Evolutionary conservation across 805 yeast species (phyloP).

Genomic region (Kluyveromyces dobzhanskii): DNA sequence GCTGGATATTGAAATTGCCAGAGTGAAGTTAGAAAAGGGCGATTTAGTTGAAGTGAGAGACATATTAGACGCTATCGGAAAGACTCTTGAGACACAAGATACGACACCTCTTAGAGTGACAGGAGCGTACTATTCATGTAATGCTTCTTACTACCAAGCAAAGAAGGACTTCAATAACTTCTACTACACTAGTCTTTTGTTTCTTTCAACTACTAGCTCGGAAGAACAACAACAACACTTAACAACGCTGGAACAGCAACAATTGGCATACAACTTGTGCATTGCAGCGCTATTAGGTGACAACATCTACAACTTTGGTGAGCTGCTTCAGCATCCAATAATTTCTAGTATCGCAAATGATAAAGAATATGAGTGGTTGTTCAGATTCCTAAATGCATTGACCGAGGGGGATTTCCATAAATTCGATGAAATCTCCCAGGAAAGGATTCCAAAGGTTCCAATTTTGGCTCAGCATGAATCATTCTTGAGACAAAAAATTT

Average conservation of each 20-base stretch:
- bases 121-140: conserved; percentile 76
- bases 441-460: conserved; percentile 40
- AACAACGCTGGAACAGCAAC: conserved; percentile 32
- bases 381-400: conserved; percentile 57
- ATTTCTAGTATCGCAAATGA: conserved; percentile 42
- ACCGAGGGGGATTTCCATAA: conserved; percentile 68
- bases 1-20: conserved; percentile 66
- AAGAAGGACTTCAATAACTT: conserved; percentile 73
- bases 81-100: conserved; percentile 48
- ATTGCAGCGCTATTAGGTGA: conserved; percentile 87
- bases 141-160: conserved; percentile 64
- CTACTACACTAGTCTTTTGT: conserved; percentile 75
- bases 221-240: conserved; percentile 17
- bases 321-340: conserved; percentile 82
- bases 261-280: conserved; percentile 65
- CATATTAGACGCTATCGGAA: conserved; percentile 52
- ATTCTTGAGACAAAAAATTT: conserved; percentile 81
- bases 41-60: conserved; percentile 54
- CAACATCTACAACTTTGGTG: conserved; percentile 91
- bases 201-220: conserved; percentile 63
- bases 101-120: conserved; percentile 56
- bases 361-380: conserved; percentile 58
- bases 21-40: conserved; percentile 51
- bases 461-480: conserved; percentile 48
- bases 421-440: conserved; percentile 45